Percentiles rank a stretch among this genome's conserved stretches.
Evolutionary conservation across 1,139 yeast species (phyloP).

Genomic region (Kodamaea sp.): DNA sequence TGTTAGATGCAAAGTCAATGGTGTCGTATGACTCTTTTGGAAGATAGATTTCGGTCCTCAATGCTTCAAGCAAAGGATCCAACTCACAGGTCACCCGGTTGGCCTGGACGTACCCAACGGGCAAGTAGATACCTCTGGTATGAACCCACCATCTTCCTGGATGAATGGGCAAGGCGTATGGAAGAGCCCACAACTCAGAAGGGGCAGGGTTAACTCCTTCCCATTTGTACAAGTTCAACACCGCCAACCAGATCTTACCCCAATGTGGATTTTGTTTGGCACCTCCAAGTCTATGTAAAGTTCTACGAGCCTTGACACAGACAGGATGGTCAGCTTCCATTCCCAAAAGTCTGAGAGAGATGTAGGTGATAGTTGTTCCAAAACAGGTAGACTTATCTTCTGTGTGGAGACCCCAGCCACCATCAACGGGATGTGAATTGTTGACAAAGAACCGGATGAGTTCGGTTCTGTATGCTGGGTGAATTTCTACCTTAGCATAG

Average conservation of each 20-base stretch:
- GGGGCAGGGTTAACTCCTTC: slow-evolving; percentile 99
- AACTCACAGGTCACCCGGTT: slow-evolving; percentile 56
- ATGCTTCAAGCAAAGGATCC: slow-evolving; percentile 61
- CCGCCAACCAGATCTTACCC: slow-evolving; percentile 92
- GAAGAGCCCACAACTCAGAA: slow-evolving; percentile 90
- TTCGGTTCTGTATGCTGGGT: slow-evolving; percentile 66
- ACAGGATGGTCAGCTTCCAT: slow-evolving; percentile 74
- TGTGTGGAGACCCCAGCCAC: slow-evolving; percentile 99
- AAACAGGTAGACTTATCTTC: slow-evolving; percentile 92
- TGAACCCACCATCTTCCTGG: slow-evolving; percentile 99
- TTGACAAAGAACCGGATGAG: slow-evolving; percentile 82
- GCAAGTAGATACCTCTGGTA: slow-evolving; percentile 87
- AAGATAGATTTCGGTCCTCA: slow-evolving; percentile 75
- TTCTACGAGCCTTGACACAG: slow-evolving; percentile 72
- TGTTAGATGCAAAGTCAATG: slow-evolving; percentile 67
- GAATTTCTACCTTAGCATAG: slow-evolving; percentile 66
- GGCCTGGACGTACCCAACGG: slow-evolving; percentile 79
- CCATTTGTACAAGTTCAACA: slow-evolving; percentile 84
- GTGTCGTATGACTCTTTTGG: slow-evolving; percentile 55
- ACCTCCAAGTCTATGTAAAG: slow-evolving; percentile 77
- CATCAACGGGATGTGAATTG: slow-evolving; percentile 94
- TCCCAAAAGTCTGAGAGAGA: slow-evolving; percentile 75
- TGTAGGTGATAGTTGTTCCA: slow-evolving; percentile 90
- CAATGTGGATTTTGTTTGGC: slow-evolving; percentile 92
- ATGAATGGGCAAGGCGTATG: slow-evolving; percentile 78